Conservation (phyloP, 257 asterid species). For the Buddleja alternifolia region DNA sequence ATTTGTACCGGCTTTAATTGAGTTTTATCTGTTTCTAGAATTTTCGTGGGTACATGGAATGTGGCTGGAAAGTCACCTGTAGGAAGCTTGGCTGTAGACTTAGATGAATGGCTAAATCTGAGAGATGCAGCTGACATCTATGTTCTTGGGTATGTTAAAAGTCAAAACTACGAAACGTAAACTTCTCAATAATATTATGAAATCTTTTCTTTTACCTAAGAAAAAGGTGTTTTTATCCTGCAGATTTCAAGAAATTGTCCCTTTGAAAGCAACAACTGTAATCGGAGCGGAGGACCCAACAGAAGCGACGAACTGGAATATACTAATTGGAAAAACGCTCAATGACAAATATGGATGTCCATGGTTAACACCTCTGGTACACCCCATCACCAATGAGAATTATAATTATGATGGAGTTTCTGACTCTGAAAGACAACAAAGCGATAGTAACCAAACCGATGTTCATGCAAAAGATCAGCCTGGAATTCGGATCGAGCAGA, state of each 20-base stretch:
- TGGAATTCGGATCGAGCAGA: conserved; percentile 22
- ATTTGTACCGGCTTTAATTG: background rate
- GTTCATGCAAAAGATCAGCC: conserved; percentile 31
- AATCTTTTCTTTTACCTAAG: background rate
- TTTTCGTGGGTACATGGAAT: conserved; percentile 95
- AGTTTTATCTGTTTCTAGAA: conserved; percentile 46
- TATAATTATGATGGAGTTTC: conserved; percentile 29
- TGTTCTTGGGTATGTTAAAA: conserved; percentile 77
- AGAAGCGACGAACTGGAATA: conserved; percentile 90
- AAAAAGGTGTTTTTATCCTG: conserved; percentile 5
- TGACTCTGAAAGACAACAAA: conserved; percentile 20
- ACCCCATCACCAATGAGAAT: conserved; percentile 62
- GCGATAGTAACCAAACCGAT: conserved; percentile 23
- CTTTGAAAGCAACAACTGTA: conserved; percentile 68
- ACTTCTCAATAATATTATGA: background rate
- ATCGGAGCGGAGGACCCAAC: conserved; percentile 84
- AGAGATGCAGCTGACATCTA: conserved; percentile 82
- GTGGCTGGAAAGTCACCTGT: conserved; percentile 92
- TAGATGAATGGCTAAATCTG: conserved; percentile 88
- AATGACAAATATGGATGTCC: conserved; percentile 73
- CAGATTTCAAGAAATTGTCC: conserved; percentile 96
- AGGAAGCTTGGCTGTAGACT: conserved; percentile 78
- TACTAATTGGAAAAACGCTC: conserved; percentile 68
- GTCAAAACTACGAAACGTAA: background rate
- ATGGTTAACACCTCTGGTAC: conserved; percentile 68